Evolutionary conservation across 2,329 filamentous ascomycete species (phyloP), one percentile per base, ranked within the genome.

Genomic region (Penicillium sclerotigenum): DNA sequence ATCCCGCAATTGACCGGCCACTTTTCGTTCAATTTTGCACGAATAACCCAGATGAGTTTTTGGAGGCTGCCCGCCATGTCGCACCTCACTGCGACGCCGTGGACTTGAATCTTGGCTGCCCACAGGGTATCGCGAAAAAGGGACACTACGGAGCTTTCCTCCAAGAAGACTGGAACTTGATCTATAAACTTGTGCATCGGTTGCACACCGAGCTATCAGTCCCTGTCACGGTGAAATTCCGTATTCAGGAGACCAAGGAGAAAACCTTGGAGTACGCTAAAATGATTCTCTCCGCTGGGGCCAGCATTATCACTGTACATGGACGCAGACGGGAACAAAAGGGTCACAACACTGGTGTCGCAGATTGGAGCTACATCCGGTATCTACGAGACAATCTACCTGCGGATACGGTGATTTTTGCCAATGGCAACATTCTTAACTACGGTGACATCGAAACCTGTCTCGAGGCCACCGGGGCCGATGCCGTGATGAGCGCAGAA

Each of bases 401-500:
- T 0, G 77, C 82, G 1, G 91, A 97, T 46, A 95, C 91, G 8
- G 94, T 99, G 24, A 84, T 99, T 3, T 97, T 99, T 70, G 94
- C 94, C 4, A 99, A 99, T 72, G 94, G 94, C 13, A 99, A 99
- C 69, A 87, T 97, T 34, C 77, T 99, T 56, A 88, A 90, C 71
- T 82, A 88, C 56, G 86, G 80, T 0, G 93, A 99, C 70, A 79
- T 99, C 11, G 83, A 87, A 48, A 78, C 77, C 20, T 97, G 93
- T 68, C 77, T 99, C 20, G 83, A 86, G 47, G 90, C 81, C 5
- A 99, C 94, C 0, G 91, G 92, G 1, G 93, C 87, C 1, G 94
- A 99, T 72, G 94, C 83, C 18, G 85, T 99, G 49, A 97, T 99
- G 94, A 93, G 88, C 63, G 94, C 94, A 5, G 94, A 99, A 75